These are phyloP conservation scores for Amanita rubescens DNA, from an alignment of 768 basidiomycete species.

Conservation along the genomic window DNA sequence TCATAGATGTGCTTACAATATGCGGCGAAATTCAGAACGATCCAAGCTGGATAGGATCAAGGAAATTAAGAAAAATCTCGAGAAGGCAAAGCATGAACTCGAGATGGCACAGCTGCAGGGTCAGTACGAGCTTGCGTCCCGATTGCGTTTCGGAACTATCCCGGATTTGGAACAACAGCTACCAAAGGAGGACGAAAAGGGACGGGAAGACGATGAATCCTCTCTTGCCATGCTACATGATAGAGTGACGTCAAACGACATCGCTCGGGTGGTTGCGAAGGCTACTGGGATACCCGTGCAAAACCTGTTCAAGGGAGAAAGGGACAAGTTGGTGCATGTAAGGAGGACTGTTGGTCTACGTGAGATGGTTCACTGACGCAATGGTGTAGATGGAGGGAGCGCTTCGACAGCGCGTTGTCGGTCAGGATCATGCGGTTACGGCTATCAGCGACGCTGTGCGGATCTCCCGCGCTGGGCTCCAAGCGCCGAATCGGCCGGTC, in stretches of 20 bases:
- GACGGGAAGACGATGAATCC: slow-evolving; percentile 32
- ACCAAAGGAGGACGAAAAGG: slow-evolving; percentile 44
- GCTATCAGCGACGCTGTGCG: slow-evolving; percentile 88
- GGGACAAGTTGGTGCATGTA: slow-evolving; percentile 84
- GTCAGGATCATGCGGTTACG: slow-evolving; percentile 83
- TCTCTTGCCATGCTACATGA: slow-evolving; percentile 72
- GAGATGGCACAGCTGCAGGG: slow-evolving; percentile 87
- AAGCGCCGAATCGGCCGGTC: slow-evolving; percentile 83
- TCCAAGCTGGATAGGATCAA: slow-evolving; percentile 62
- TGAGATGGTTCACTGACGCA: background rate
- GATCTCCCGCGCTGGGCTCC: slow-evolving; percentile 85
- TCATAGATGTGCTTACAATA: background rate
- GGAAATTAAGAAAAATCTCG: slow-evolving; percentile 64
- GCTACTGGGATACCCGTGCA: slow-evolving; percentile 89
- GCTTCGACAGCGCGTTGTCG: slow-evolving; percentile 69
- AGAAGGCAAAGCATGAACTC: slow-evolving; percentile 78
- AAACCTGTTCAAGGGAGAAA: slow-evolving; percentile 81
- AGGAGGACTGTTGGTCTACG: slow-evolving; percentile 15
- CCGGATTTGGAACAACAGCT: slow-evolving; percentile 72
- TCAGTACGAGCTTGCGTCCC: slow-evolving; percentile 77
- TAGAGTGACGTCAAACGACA: slow-evolving; percentile 83
- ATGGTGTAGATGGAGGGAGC: slow-evolving; percentile 74
- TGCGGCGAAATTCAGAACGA: slow-evolving; percentile 39
- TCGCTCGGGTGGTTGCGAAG: slow-evolving; percentile 81
- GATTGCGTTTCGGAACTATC: slow-evolving; percentile 79